A percentile compares a stretch with the other conserved stretches of the same genome.
phyloP scores from a whole-genome alignment of 2,329 filamentous ascomycete genomes.

The Talaromyces sp. region DNA sequence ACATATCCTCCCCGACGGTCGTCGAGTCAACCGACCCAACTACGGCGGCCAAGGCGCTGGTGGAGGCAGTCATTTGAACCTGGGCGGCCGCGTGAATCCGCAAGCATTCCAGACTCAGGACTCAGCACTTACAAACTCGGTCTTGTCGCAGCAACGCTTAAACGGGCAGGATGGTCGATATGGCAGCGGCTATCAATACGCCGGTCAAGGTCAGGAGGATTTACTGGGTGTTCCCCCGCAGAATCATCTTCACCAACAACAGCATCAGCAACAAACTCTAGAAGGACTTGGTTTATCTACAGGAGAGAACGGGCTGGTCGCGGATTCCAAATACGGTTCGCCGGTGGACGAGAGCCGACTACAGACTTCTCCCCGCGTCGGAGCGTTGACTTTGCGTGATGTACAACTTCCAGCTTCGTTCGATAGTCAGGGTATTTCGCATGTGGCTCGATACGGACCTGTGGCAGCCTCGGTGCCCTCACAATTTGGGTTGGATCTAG shows the following conservation, averaged over 20 bases:
- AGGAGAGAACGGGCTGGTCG: slow-evolving; percentile 56
- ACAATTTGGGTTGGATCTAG: slow-evolving; percentile 74
- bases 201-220: slow-evolving; percentile 37
- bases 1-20: slow-evolving; percentile 89
- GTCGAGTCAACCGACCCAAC: slow-evolving; percentile 75
- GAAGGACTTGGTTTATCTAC: slow-evolving; percentile 12
- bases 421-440: slow-evolving; percentile 91
- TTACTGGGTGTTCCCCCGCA: slow-evolving; percentile 34
- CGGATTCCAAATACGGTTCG: slow-evolving; percentile 71
- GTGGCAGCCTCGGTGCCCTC: slow-evolving; percentile 90
- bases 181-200: slow-evolving; percentile 34
- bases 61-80: slow-evolving; percentile 59
- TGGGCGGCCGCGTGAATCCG: slow-evolving; percentile 64
- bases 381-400: slow-evolving; percentile 80
- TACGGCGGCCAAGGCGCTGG: slow-evolving; percentile 50
- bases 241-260: slow-evolving; percentile 31
- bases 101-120: slow-evolving; percentile 60
- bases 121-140: slow-evolving; percentile 70
- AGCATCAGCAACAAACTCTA: slow-evolving; percentile 29
- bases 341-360: slow-evolving; percentile 74
- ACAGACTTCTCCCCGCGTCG: slow-evolving; percentile 65
- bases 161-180: slow-evolving; percentile 47
- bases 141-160: slow-evolving; percentile 61
- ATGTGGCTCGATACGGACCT: slow-evolving; percentile 82
- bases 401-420: slow-evolving; percentile 91